Evolutionary conservation across 208 protist genomes (phyloP).

Genomic region (Trypanosoma boissoni): DNA sequence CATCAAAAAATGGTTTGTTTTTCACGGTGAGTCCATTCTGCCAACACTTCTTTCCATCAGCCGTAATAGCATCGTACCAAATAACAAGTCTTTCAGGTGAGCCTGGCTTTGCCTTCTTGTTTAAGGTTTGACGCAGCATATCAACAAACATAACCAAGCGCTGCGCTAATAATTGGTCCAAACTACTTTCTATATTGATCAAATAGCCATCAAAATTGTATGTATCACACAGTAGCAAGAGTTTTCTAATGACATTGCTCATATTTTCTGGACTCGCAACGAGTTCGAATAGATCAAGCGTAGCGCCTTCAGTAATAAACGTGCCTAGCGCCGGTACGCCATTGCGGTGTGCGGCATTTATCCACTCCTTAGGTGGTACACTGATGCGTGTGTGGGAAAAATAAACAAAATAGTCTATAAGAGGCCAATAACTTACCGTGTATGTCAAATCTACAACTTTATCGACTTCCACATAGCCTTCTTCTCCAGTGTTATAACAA

Average conservation of each 20-base stretch:
- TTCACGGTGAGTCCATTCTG: conserved; percentile 74
- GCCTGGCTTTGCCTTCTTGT: conserved; percentile 1
- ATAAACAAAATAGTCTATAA: conserved; percentile 85
- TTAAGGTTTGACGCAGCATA: conserved; percentile 38
- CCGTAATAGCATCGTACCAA: conserved; percentile 91
- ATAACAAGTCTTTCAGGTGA: conserved; percentile 41
- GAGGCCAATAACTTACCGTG: conserved; percentile 68
- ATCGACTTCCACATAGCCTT: neutral
- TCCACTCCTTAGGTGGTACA: conserved; percentile 83
- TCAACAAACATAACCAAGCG: conserved; percentile 51
- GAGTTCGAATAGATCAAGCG: neutral
- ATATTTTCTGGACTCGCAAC: conserved; percentile 31
- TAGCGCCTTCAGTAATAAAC: conserved; percentile 79
- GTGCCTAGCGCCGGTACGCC: conserved; percentile 84
- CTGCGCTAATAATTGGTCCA: conserved; percentile 37
- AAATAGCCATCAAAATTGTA: conserved; percentile 93
- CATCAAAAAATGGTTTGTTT: conserved; percentile 86
- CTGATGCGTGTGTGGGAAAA: conserved; percentile 84
- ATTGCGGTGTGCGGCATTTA: conserved; percentile 64
- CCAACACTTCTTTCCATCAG: conserved; percentile 49
- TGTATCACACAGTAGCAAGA: conserved; percentile 54
- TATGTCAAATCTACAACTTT: conserved; percentile 38
- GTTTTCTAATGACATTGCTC: conserved; percentile 34
- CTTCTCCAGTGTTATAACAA: neutral
- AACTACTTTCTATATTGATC: conserved; percentile 82